Conservation (phyloP, 768 basidiomycete genomes). For the Macrolepiota fuliginosa region DNA sequence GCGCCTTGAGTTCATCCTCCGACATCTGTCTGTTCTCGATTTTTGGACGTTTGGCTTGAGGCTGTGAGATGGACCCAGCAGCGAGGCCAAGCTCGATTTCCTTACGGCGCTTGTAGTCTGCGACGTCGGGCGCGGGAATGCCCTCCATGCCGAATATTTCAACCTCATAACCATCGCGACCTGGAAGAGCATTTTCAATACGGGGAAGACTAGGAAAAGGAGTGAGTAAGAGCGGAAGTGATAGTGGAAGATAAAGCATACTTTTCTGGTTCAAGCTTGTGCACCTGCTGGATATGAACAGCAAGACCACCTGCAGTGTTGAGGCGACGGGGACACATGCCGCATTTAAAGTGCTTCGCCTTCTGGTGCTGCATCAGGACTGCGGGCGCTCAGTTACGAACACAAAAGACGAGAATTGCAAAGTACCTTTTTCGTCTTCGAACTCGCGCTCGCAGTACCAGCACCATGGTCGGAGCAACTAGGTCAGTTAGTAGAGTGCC, state of each 20-base stretch:
- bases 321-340: slow-evolving; percentile 90
- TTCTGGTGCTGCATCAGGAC: slow-evolving; percentile 99
- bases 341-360: slow-evolving; percentile 99
- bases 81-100: slow-evolving; percentile 90
- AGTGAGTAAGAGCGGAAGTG: neutral
- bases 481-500: neutral
- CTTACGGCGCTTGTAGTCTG: slow-evolving; percentile 94
- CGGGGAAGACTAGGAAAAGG: slow-evolving; percentile 60
- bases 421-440: slow-evolving; percentile 95
- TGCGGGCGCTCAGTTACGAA: slow-evolving; percentile 24
- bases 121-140: slow-evolving; percentile 89
- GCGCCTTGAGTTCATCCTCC: slow-evolving; percentile 81
- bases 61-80: slow-evolving; percentile 79
- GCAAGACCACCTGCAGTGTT: slow-evolving; percentile 98
- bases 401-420: slow-evolving; percentile 5
- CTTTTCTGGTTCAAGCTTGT: slow-evolving; percentile 98
- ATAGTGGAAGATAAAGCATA: slow-evolving; percentile 29
- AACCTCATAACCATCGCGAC: slow-evolving; percentile 95
- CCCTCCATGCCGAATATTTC: slow-evolving; percentile 99
- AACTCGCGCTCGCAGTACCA: slow-evolving; percentile 99
- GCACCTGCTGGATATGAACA: slow-evolving; percentile 98
- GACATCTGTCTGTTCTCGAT: slow-evolving; percentile 73
- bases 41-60: slow-evolving; percentile 78
- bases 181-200: slow-evolving; percentile 94
- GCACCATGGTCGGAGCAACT: slow-evolving; percentile 93